Base-by-base conservation (phyloP, 2,329 filamentous ascomycete genomes). In the Fusarium sp. region DNA sequence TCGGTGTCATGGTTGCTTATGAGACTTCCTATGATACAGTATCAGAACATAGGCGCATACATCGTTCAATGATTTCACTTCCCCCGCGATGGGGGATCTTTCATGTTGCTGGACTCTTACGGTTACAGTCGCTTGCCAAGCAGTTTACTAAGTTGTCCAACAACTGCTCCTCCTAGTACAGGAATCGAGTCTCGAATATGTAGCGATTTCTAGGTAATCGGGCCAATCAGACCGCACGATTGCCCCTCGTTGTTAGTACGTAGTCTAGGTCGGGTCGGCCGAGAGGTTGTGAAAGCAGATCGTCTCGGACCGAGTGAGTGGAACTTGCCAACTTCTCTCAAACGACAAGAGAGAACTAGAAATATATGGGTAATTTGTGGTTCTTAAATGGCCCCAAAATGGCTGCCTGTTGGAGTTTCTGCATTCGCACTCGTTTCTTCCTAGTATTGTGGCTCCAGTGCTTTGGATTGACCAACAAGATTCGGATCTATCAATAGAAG, bases 391-490 rank as follows among this genome's bases (percentile, higher is more conserved):
- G 28, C 52, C 56, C 46, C 46, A 32, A 52, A 57, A 44, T 33
- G 63, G 53, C 43, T 73, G 71, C 71, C 61, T 73, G 56, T 63
- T 66, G 59, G 56, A 59, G 61, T 40, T 71, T 60, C 66, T 77
- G 73, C 75, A 73, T 59, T 50, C 25, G 44, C 43, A 47, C 71
- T 76, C 65, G 43, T 76, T 77, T 65, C 62, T 67, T 60, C 63
- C 62, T 74, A 73, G 65, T 42, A 54, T 58, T 59, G 61, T 69
- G 73, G 63, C 50, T 52, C 63, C 44, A 44, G 50, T 25, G 42
- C 56, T 46, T 46, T 30, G 50, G 50, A 67, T 64, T 53, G 43
- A 46, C 50, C 46, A 67, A 46, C 40, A 47, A 28, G 43, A 64
- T 54, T 38, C 46, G 25, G 30, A 38, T 56, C 44, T 56, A 60